Evolutionary conservation across 148 eudicot species (phyloP).

Genomic region (Selenicereus undatus): DNA sequence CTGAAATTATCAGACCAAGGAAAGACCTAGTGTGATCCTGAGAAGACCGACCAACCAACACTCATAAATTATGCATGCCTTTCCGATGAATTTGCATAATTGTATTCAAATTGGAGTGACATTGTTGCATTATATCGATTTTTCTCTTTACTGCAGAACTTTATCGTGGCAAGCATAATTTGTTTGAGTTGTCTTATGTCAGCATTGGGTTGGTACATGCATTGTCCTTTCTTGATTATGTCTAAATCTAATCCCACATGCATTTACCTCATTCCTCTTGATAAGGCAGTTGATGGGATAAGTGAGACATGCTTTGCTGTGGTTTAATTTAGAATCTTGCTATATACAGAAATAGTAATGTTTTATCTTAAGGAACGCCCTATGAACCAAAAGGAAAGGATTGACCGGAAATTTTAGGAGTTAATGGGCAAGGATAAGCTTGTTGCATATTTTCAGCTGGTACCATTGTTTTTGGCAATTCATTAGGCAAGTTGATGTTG

Average conservation of each 20-base stretch:
- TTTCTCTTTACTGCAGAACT: background rate
- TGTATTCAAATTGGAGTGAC: slow-evolving; percentile 8
- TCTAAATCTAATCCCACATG: background rate
- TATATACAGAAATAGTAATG: slow-evolving; percentile 7
- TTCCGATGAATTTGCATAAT: slow-evolving; percentile 14
- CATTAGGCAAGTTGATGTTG: slow-evolving; percentile 5
- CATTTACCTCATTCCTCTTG: background rate
- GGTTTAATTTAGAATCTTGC: slow-evolving; percentile 11
- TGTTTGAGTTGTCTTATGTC: slow-evolving; percentile 1
- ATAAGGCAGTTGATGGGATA: slow-evolving; percentile 10
- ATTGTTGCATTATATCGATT: background rate
- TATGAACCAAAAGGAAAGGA: slow-evolving; percentile 7
- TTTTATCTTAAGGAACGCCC: slow-evolving; percentile 11
- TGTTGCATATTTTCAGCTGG: background rate
- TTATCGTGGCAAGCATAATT: background rate
- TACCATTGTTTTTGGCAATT: slow-evolving; percentile 9
- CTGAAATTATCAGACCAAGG: slow-evolving; percentile 2
- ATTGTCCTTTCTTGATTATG: slow-evolving; percentile 8
- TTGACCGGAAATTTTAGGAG: background rate
- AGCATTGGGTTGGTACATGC: slow-evolving; percentile 13
- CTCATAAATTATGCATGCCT: slow-evolving; percentile 9
- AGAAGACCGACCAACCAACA: slow-evolving; percentile 16
- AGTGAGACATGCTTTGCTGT: slow-evolving; percentile 17
- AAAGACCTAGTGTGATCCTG: slow-evolving; percentile 8
- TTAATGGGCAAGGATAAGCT: slow-evolving; percentile 7